Evolutionary conservation across 148 eudicot genomes (phyloP).

Genomic region (Vaccinium corymbosum): DNA sequence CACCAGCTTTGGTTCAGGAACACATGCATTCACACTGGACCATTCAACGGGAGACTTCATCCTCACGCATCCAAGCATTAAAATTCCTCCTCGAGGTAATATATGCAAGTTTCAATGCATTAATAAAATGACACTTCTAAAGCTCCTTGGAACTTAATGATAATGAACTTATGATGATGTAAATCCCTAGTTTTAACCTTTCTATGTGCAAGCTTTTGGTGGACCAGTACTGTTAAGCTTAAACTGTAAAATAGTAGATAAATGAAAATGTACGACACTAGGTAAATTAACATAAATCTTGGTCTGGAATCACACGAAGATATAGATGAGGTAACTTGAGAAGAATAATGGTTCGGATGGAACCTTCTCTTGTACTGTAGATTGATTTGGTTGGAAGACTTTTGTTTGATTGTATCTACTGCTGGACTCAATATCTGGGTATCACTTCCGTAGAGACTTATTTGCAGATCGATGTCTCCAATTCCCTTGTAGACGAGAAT

Average conservation of each 20-base stretch:
- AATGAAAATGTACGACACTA: not conserved
- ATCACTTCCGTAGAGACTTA: not conserved
- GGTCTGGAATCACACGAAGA: not conserved
- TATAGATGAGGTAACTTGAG: not conserved
- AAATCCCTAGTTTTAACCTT: not conserved
- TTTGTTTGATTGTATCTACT: not conserved
- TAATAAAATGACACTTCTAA: not conserved
- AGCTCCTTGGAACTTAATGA: not conserved
- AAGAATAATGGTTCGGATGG: not conserved
- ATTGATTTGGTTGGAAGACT: not conserved
- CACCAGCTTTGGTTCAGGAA: conserved; percentile 81
- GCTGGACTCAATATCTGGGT: not conserved
- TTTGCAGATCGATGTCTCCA: not conserved
- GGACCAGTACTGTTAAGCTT: not conserved
- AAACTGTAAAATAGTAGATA: not conserved
- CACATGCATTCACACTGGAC: conserved; percentile 77
- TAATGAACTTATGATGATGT: not conserved
- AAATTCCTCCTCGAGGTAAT: conserved; percentile 85
- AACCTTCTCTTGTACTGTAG: not conserved
- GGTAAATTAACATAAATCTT: not conserved
- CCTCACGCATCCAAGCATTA: conserved; percentile 70
- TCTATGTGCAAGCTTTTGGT: not conserved
- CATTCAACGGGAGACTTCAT: conserved; percentile 84
- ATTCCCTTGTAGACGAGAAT: not conserved
- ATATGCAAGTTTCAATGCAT: not conserved